phyloP scores from a whole-genome alignment of 2,329 filamentous ascomycete species.

The Sclerotinia trifoliorum region DNA sequence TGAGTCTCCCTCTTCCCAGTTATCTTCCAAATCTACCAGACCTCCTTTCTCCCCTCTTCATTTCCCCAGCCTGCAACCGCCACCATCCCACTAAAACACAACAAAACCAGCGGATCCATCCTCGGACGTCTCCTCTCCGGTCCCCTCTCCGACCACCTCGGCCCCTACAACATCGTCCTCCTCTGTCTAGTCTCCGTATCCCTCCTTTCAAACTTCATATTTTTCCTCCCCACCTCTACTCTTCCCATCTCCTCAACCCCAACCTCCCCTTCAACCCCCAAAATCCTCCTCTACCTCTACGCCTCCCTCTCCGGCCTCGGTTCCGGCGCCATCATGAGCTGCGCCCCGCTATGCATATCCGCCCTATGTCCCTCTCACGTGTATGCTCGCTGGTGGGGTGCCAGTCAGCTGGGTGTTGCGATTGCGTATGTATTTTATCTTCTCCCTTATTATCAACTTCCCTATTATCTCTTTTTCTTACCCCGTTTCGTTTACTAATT shows the following conservation, averaged over 20 bases:
- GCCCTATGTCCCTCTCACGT: conserved; percentile 37
- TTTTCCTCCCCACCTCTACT: background rate
- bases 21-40: background rate
- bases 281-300: conserved; percentile 36
- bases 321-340: conserved; percentile 36
- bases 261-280: background rate
- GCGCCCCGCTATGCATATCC: conserved; percentile 37
- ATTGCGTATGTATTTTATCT: conserved; percentile 34
- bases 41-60: conserved; percentile 28
- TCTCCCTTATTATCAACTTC: background rate
- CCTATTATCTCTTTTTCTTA: background rate
- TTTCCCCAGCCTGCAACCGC: conserved; percentile 28
- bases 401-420: conserved; percentile 35
- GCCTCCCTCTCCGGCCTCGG: conserved; percentile 38
- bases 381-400: conserved; percentile 38
- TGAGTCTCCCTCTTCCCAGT: conserved; percentile 23
- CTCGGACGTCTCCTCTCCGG: conserved; percentile 28
- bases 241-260: background rate
- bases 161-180: conserved; percentile 25
- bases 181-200: conserved; percentile 34
- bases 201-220: background rate
- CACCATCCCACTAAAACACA: conserved; percentile 21
- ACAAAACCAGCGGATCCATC: conserved; percentile 16
- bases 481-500: background rate
- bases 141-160: conserved; percentile 29